Evolutionary conservation across 2,329 filamentous ascomycete species (phyloP).

Genomic region (Amphichorda felina): DNA sequence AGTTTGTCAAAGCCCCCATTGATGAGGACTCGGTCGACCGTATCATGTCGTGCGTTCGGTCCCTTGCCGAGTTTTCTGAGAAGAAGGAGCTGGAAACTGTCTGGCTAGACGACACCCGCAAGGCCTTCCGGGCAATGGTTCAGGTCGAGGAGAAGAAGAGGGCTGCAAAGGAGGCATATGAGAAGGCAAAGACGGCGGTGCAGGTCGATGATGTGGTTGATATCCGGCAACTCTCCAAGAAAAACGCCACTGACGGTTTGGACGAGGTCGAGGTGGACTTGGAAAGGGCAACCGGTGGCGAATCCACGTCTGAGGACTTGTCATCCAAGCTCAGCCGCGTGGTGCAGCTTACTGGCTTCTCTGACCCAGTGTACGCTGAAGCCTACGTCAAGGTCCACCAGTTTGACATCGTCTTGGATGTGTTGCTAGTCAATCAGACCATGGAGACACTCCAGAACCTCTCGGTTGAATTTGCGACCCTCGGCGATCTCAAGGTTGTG

Average conservation of each 20-base stretch:
- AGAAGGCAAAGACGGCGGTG: conserved; percentile 86
- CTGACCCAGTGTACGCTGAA: conserved; percentile 96
- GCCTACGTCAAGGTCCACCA: conserved; percentile 98
- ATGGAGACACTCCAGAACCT: conserved; percentile 93
- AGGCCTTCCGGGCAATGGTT: conserved; percentile 95
- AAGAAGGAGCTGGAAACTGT: conserved; percentile 86
- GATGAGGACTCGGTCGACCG: conserved; percentile 98
- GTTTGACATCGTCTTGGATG: conserved; percentile 95
- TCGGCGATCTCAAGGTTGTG: conserved; percentile 95
- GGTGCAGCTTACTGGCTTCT: conserved; percentile 95
- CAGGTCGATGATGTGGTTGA: conserved; percentile 92
- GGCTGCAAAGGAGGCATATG: conserved; percentile 81
- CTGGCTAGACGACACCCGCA: conserved; percentile 88
- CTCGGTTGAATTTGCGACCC: conserved; percentile 95
- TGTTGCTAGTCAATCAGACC: conserved; percentile 94
- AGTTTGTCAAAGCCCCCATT: conserved; percentile 94
- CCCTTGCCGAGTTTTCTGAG: conserved; percentile 77
- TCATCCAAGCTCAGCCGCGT: conserved; percentile 92
- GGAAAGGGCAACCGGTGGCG: conserved; percentile 87
- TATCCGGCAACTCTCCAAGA: conserved; percentile 88
- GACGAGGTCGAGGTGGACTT: conserved; percentile 85
- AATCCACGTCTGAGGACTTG: conserved; percentile 70
- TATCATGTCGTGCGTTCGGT: conserved; percentile 94
- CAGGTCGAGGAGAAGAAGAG: conserved; percentile 96
- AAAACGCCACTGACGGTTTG: conserved; percentile 67